phyloP scores from a whole-genome alignment of 2,329 filamentous ascomycete genomes.

The Pseudophaeomoniella oleicola region DNA sequence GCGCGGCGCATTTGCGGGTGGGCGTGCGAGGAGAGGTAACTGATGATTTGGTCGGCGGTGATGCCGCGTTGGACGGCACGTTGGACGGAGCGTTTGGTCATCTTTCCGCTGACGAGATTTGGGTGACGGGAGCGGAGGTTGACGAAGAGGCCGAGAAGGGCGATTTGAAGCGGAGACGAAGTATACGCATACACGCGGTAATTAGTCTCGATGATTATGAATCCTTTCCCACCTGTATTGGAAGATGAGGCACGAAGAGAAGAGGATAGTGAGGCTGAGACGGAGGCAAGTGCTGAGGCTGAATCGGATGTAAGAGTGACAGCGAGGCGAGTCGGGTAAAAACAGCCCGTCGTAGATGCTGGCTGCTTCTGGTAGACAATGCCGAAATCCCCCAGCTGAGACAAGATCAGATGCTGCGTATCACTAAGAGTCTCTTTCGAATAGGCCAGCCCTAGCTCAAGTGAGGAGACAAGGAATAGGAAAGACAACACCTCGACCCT shows the following conservation, averaged over 20 bases:
- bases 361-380: conserved; percentile 51
- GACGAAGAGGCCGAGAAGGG: conserved; percentile 79
- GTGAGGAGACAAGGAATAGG: conserved; percentile 83
- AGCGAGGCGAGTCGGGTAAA: conserved; percentile 85
- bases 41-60: conserved; percentile 87
- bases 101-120: conserved; percentile 82
- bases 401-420: conserved; percentile 76
- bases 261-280: conserved; percentile 53
- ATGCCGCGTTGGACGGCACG: conserved; percentile 81
- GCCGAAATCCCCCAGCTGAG: conserved; percentile 79
- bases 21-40: conserved; percentile 80
- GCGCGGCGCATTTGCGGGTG: conserved; percentile 82
- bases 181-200: conserved; percentile 97
- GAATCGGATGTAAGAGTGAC: conserved; percentile 78
- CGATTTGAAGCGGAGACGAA: conserved; percentile 82
- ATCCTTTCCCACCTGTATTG: conserved; percentile 23
- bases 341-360: conserved; percentile 31
- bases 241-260: conserved; percentile 31
- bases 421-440: conserved; percentile 70
- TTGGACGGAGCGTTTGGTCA: conserved; percentile 78
- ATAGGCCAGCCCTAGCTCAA: conserved; percentile 85
- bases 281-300: conserved; percentile 53
- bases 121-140: conserved; percentile 81
- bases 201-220: conserved; percentile 95
- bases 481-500: conserved; percentile 91